A percentile compares a stretch with the other conserved stretches of the same genome.
Evolutionary conservation across 1,139 yeast genomes (phyloP).

Genomic region (Magnusiomyces fungicola): DNA sequence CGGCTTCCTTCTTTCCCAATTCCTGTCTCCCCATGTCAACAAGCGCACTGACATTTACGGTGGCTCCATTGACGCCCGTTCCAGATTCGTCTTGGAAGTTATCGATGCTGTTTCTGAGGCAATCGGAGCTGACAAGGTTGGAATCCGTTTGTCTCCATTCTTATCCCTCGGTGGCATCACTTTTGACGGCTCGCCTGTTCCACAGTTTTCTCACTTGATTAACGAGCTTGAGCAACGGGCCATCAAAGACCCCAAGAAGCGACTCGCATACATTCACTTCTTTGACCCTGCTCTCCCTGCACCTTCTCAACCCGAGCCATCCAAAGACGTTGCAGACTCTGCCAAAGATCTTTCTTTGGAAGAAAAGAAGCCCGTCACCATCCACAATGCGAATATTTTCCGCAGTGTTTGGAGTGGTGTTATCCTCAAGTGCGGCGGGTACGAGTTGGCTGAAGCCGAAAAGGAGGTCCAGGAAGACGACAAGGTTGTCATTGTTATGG

Average conservation of each 20-base stretch:
- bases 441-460: conserved; percentile 25
- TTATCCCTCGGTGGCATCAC: conserved; percentile 26
- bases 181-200: conserved; percentile 26
- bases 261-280: conserved; percentile 46
- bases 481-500: conserved; percentile 34
- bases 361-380: background rate
- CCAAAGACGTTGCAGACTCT: conserved; percentile 36
- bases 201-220: conserved; percentile 25
- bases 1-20: conserved; percentile 60
- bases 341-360: background rate
- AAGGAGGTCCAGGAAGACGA: conserved; percentile 29
- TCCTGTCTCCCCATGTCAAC: conserved; percentile 46
- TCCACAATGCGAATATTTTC: background rate
- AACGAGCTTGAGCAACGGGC: conserved; percentile 27
- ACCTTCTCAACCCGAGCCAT: conserved; percentile 6
- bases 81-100: conserved; percentile 50
- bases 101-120: conserved; percentile 40
- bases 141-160: conserved; percentile 58
- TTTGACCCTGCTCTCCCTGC: conserved; percentile 40
- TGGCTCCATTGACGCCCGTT: conserved; percentile 58
- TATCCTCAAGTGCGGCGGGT: conserved; percentile 36
- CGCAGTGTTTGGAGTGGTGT: conserved; percentile 35
- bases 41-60: conserved; percentile 62
- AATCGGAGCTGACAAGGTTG: conserved; percentile 48
- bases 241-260: conserved; percentile 29